Evolutionary conservation across 805 yeast genomes (phyloP).

Genomic region (Danielia oregonensis): DNA sequence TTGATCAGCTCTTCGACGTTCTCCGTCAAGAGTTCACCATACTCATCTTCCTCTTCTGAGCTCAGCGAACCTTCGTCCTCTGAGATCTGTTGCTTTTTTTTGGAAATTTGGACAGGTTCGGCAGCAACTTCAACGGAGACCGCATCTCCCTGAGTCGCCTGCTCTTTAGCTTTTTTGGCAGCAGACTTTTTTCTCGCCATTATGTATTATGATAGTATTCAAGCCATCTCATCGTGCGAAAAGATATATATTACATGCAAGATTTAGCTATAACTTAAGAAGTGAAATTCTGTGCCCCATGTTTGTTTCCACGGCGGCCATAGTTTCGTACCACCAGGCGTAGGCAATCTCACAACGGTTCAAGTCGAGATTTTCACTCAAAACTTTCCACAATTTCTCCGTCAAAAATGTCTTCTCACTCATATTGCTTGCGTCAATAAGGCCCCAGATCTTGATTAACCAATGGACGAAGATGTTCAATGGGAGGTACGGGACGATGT

Average conservation of each 20-base stretch:
- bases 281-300: slow-evolving; percentile 4
- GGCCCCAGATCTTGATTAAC: slow-evolving; percentile 43
- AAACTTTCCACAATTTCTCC: slow-evolving; percentile 46
- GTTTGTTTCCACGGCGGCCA: slow-evolving; percentile 8
- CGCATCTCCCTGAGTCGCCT: slow-evolving; percentile 29
- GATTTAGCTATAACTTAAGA: background rate
- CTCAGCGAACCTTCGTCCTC: slow-evolving; percentile 3
- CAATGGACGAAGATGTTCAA: slow-evolving; percentile 39
- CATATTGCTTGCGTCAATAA: slow-evolving; percentile 28
- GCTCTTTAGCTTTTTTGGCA: slow-evolving; percentile 61
- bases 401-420: slow-evolving; percentile 39
- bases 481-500: slow-evolving; percentile 51
- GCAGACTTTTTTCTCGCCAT: slow-evolving; percentile 92
- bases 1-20: slow-evolving; percentile 79
- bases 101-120: background rate
- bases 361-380: slow-evolving; percentile 56
- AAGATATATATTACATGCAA: slow-evolving; percentile 1
- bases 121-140: slow-evolving; percentile 1
- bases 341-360: slow-evolving; percentile 54
- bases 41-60: slow-evolving; percentile 83
- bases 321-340: slow-evolving; percentile 57
- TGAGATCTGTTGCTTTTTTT: slow-evolving; percentile 17
- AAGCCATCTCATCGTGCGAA: slow-evolving; percentile 11
- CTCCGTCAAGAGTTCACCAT: slow-evolving; percentile 81
- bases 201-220: background rate